Evolutionary conservation across 2,329 filamentous ascomycete species (phyloP).

Genomic region (Kalmusia sp.): DNA sequence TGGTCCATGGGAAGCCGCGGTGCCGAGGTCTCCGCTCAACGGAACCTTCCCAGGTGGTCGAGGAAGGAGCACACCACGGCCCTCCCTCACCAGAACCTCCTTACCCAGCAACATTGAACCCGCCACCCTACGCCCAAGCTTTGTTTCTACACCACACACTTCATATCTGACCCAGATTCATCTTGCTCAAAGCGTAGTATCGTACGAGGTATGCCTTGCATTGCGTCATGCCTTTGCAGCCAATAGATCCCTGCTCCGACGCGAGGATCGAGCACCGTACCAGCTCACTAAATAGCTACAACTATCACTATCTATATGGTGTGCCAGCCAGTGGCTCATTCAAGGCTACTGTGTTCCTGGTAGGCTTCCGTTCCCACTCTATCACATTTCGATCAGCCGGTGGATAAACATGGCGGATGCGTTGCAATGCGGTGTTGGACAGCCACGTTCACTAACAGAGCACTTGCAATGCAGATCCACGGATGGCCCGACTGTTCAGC

Average conservation of each 20-base stretch:
- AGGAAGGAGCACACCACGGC: not conserved
- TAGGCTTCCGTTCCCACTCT: constrained; percentile 35
- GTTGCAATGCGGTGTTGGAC: not conserved
- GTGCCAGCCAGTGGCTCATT: constrained; percentile 52
- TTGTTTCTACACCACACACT: not conserved
- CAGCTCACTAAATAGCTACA: constrained; percentile 70
- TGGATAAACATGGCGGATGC: constrained; percentile 16
- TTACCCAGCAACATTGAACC: not conserved
- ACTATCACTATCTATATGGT: constrained; percentile 69
- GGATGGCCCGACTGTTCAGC: constrained; percentile 85
- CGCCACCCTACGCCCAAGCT: not conserved
- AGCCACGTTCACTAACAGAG: constrained; percentile 9
- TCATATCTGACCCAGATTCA: not conserved
- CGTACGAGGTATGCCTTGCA: constrained; percentile 4
- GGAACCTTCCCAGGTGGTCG: too few species aligned
- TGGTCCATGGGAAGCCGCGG: constrained; percentile 11
- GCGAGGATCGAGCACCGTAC: constrained; percentile 69
- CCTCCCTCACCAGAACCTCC: not conserved
- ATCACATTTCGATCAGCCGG: constrained; percentile 21
- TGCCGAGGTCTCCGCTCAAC: constrained; percentile 9
- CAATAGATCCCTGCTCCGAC: constrained; percentile 69
- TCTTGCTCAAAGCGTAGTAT: constrained; percentile 16
- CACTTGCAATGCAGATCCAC: constrained; percentile 61
- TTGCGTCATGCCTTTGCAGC: constrained; percentile 62
- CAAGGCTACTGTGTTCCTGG: constrained; percentile 62